A percentile compares a stretch with the other conserved stretches of the same genome.
These are phyloP conservation scores for Neurospora cerealis DNA, from an alignment of 495 filamentous ascomycete genomes.

Conservation along the genomic window DNA sequence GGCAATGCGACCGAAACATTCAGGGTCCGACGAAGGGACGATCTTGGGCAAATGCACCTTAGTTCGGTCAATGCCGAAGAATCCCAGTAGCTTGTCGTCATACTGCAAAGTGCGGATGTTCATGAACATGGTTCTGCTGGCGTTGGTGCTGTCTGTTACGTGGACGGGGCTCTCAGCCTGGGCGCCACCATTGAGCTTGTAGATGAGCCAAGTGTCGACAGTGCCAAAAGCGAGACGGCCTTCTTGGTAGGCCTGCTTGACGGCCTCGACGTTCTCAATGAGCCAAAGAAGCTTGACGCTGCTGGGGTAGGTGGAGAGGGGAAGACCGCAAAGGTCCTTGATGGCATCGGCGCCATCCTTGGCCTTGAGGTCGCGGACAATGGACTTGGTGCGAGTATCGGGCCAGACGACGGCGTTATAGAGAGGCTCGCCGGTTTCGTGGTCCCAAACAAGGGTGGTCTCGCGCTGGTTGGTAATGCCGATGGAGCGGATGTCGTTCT, in stretches of 20 bases:
- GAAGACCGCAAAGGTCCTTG: constrained; percentile 69
- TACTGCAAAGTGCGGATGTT: constrained; percentile 82
- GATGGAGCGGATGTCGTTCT: constrained; percentile 68
- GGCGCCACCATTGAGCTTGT: constrained; percentile 78
- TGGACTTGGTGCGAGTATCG: constrained; percentile 69
- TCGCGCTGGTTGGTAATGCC: constrained; percentile 95
- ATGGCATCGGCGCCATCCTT: constrained; percentile 57
- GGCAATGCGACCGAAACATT: constrained; percentile 62
- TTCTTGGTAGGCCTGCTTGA: constrained; percentile 69
- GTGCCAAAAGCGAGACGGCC: constrained; percentile 81
- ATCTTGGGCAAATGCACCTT: constrained; percentile 79
- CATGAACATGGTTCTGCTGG: constrained; percentile 94
- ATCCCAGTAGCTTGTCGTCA: constrained; percentile 68
- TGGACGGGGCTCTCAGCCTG: constrained; percentile 45
- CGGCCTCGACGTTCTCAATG: constrained; percentile 58
- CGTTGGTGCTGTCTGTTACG: constrained; percentile 88
- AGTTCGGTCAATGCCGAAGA: constrained; percentile 67
- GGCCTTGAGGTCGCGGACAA: constrained; percentile 74
- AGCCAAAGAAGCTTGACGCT: constrained; percentile 86
- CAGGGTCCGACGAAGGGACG: constrained; percentile 70
- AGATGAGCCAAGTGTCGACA: constrained; percentile 89
- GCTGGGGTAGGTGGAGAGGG: constrained; percentile 89
- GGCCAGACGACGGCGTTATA: constrained; percentile 92
- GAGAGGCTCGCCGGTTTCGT: constrained; percentile 71
- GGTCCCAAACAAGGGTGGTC: constrained; percentile 88